Conservation (phyloP, 1,284 basidiomycete genomes). For the Puccinia novopanici region DNA sequence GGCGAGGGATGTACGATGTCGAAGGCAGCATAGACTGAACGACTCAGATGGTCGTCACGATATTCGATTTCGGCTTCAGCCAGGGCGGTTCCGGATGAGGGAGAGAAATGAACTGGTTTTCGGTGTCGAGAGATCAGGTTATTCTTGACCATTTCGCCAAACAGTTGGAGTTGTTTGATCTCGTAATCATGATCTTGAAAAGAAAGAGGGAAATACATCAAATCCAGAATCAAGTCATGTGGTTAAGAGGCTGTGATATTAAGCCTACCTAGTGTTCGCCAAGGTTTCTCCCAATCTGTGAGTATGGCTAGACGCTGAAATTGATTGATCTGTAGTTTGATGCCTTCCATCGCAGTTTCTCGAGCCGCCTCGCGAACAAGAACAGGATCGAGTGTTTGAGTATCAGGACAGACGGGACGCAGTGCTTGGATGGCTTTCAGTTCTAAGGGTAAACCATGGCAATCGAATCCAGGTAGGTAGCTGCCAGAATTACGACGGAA, state of each 20-base stretch:
- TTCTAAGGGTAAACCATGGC: slow-evolving; percentile 95
- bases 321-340: slow-evolving; percentile 75
- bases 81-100: slow-evolving; percentile 87
- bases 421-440: slow-evolving; percentile 77
- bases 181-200: slow-evolving; percentile 81
- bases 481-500: slow-evolving; percentile 61
- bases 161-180: slow-evolving; percentile 81
- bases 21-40: slow-evolving; percentile 84
- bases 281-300: slow-evolving; percentile 78
- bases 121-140: slow-evolving; percentile 82
- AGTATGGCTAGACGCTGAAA: slow-evolving; percentile 84
- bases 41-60: slow-evolving; percentile 81
- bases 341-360: slow-evolving; percentile 73
- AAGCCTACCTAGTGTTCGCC: slow-evolving; percentile 81
- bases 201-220: neutral
- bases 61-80: slow-evolving; percentile 95
- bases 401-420: slow-evolving; percentile 63
- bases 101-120: slow-evolving; percentile 92
- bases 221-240: neutral
- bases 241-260: slow-evolving; percentile 63
- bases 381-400: slow-evolving; percentile 62
- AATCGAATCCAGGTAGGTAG: slow-evolving; percentile 96
- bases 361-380: slow-evolving; percentile 75
- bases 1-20: slow-evolving; percentile 61
- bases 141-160: slow-evolving; percentile 83